Evolutionary conservation across 2,329 filamentous ascomycete species (phyloP), one percentile per base, ranked within the genome.

Genomic region (Ascochyta viciae-villosae): DNA sequence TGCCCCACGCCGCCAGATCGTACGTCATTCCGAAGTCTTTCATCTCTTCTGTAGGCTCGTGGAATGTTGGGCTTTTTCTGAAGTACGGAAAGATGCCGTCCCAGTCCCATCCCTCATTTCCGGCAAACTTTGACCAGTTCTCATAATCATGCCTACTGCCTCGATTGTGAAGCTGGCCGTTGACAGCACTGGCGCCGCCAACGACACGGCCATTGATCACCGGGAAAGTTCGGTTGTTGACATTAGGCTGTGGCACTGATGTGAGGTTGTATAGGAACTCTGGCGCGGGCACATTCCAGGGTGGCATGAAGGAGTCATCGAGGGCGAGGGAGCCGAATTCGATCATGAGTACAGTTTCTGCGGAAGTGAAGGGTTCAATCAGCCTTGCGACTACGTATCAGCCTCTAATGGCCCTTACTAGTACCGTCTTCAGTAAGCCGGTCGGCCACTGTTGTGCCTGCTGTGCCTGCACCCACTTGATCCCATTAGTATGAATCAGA

Each of bases 121-220:
- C 50, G 2, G 50, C 23, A 15, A 53, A 53, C 24, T 42, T 31
- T 4, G 50, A 43, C 22, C 33, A 41, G 9, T 40, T 37, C 8
- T 47, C 37, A 23, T 53, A 47, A 26, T 47, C 43, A 6, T 41
- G 31, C 4, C n/a, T 35, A 43, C 50, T 53, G 1, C 38, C 50
- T 4, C 50, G 43, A 7, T 27, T 47, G 37, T 53, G 43, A 3
- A 53, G 16, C 16, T 53, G 43, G 4, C 68, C 70, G 59, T 77
- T 77, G 46, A 76, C 64, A 1, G 67, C 66, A 23, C 66, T 68
- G 9, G 73, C 72, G 6, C 75, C 74, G 2, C 43, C 43, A 10
- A 53, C 50, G 4, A 22, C 43, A 5, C 43, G 43, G 6, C 43
- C 50, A 19, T 53, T 53, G 31, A 53, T 53, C 1, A 47, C 43